These are phyloP conservation scores for Sphaerosporella brunnea DNA, from an alignment of 495 filamentous ascomycete genomes.

Conservation along the genomic window DNA sequence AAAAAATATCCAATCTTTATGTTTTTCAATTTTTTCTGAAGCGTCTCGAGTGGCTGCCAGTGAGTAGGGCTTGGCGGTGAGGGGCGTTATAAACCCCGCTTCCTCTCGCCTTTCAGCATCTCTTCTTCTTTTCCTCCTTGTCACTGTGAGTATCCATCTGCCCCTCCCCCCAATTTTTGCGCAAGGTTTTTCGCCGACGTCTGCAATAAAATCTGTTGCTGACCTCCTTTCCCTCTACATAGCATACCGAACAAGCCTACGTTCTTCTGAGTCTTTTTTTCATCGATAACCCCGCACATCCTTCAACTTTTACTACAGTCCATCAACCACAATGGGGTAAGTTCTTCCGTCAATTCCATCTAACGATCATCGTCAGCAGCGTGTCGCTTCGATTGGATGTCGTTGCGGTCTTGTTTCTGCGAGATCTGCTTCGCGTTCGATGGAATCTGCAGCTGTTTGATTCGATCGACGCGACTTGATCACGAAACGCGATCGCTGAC, in stretches of 20 bases:
- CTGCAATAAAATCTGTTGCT: too few relatives aligned
- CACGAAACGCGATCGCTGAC: too few relatives aligned
- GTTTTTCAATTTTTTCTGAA: neutral
- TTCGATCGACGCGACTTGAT: too few relatives aligned
- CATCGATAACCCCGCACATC: neutral
- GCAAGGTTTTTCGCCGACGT: neutral
- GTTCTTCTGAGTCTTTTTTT: slow-evolving; percentile 26
- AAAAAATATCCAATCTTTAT: neutral
- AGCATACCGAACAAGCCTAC: slow-evolving; percentile 27
- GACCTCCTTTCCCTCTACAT: neutral
- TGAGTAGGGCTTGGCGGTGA: neutral
- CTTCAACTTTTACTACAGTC: neutral
- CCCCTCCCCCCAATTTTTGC: slow-evolving; percentile 10
- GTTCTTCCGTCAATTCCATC: too few relatives aligned
- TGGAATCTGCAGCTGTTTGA: too few relatives aligned
- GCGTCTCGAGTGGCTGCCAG: too few relatives aligned
- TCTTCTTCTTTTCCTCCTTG: slow-evolving; percentile 22
- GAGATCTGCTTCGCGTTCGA: too few relatives aligned
- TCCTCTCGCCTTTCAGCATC: slow-evolving; percentile 14
- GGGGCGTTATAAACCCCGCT: slow-evolving; percentile 17
- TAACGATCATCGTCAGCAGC: too few relatives aligned
- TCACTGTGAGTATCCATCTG: slow-evolving; percentile 23
- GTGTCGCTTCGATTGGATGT: slow-evolving; percentile 1
- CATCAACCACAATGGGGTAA: slow-evolving; percentile 19
- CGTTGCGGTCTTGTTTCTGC: slow-evolving; percentile 7